Percentiles rank a stretch among this genome's conserved stretches.
phyloP scores from a whole-genome alignment of 1,284 basidiomycete genomes.

The Singerocomus rubriflavus region DNA sequence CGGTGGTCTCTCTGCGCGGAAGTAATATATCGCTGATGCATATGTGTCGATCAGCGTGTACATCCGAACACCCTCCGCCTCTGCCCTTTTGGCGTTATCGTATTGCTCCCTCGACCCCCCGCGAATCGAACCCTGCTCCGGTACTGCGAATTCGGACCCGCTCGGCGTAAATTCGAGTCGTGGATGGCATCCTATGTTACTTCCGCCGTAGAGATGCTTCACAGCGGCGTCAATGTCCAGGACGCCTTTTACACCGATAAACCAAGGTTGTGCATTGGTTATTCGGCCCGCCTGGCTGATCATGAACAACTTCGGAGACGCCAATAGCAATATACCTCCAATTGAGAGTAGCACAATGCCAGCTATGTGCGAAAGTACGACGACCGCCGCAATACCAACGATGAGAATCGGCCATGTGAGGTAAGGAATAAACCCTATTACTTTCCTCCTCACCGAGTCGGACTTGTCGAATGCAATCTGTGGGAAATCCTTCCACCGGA shows the following conservation, averaged over 20 bases:
- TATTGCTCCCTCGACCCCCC: neutral
- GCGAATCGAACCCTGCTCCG: neutral
- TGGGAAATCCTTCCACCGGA: conserved; percentile 22
- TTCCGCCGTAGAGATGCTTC: conserved; percentile 11
- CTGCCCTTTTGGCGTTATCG: neutral
- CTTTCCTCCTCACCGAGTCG: conserved; percentile 10
- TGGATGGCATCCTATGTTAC: conserved; percentile 3
- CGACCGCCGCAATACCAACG: neutral
- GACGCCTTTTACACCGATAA: conserved; percentile 15
- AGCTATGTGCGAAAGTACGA: neutral
- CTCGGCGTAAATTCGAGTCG: conserved; percentile 13
- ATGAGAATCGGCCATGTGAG: conserved; percentile 4
- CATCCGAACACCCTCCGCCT: neutral
- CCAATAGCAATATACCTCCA: neutral
- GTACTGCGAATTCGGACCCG: conserved; percentile 9
- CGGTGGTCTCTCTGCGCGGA: conserved; percentile 13
- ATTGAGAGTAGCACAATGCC: neutral
- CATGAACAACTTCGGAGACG: neutral
- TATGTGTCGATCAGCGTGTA: conserved; percentile 18
- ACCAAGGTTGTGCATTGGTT: conserved; percentile 10
- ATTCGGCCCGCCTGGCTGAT: conserved; percentile 8
- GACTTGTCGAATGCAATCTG: conserved; percentile 7
- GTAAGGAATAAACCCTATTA: conserved; percentile 10
- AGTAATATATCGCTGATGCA: conserved; percentile 19
- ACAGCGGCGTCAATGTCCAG: conserved; percentile 2